Evolutionary conservation across 495 filamentous ascomycete species (phyloP).

Genomic region (Aeminium ludgeri): DNA sequence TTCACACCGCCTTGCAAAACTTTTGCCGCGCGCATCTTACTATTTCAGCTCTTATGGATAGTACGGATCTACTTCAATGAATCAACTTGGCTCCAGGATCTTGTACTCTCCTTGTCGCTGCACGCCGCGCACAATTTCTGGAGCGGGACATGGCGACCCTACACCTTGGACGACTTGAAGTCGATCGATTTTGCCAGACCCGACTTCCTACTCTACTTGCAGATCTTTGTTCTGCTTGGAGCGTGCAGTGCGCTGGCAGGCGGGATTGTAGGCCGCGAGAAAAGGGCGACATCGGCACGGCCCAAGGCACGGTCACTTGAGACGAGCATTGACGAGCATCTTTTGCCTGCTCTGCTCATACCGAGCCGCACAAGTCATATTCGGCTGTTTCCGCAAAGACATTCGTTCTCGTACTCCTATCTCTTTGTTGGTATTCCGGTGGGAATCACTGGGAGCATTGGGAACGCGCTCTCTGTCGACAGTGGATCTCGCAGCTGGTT

Average conservation of each 20-base stretch:
- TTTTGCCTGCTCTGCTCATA: conserved; percentile 25
- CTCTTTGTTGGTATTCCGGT: conserved; percentile 51
- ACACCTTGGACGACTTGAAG: background rate
- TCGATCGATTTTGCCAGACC: conserved; percentile 1
- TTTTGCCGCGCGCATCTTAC: conserved; percentile 5
- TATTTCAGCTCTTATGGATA: conserved; percentile 11
- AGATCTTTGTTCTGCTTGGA: conserved; percentile 11
- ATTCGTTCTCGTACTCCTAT: conserved; percentile 50
- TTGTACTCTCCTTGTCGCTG: background rate
- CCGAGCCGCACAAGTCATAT: conserved; percentile 45
- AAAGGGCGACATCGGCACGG: background rate
- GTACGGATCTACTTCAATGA: background rate
- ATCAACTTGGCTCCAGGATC: conserved; percentile 8
- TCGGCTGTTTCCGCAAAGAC: conserved; percentile 43
- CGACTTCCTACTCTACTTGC: conserved; percentile 3
- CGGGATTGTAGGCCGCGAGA: conserved; percentile 10
- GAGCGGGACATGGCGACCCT: conserved; percentile 6
- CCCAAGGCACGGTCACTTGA: background rate
- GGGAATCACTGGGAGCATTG: conserved; percentile 36
- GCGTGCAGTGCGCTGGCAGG: conserved; percentile 9
- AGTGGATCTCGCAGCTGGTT: conserved; percentile 32
- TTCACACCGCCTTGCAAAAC: conserved; percentile 12
- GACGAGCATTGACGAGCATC: conserved; percentile 12
- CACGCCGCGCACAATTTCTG: conserved; percentile 3
- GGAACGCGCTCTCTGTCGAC: conserved; percentile 38